Conservation (phyloP, 257 asterid genomes). For the Paulownia fortunei region DNA sequence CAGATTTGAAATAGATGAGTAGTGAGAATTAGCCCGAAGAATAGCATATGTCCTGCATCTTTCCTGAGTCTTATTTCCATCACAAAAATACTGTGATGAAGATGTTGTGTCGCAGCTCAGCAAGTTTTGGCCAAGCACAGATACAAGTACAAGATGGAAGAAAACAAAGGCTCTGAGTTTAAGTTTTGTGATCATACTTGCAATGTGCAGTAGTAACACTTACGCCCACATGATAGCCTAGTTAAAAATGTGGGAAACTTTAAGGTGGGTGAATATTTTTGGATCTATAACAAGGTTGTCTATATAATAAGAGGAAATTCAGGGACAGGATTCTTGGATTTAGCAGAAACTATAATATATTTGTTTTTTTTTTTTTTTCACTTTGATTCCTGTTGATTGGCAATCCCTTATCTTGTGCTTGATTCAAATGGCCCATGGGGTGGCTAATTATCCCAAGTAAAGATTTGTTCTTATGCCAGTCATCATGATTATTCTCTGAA, state of each 20-base stretch:
- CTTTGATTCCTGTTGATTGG: slow-evolving; percentile 30
- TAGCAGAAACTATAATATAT: slow-evolving; percentile 36
- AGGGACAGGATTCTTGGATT: slow-evolving; percentile 62
- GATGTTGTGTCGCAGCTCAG: slow-evolving; percentile 41
- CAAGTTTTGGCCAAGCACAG: slow-evolving; percentile 43
- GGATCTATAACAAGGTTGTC: slow-evolving; percentile 48
- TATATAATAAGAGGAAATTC: slow-evolving; percentile 41
- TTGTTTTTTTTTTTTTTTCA: slow-evolving; percentile 1
- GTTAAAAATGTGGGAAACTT: slow-evolving; percentile 27
- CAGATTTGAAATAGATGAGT: slow-evolving; percentile 52
- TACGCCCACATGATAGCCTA: slow-evolving; percentile 21
- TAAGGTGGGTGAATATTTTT: slow-evolving; percentile 40
- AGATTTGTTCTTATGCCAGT: slow-evolving; percentile 33
- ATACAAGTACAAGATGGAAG: slow-evolving; percentile 28
- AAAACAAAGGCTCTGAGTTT: slow-evolving; percentile 37
- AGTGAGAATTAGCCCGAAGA: slow-evolving; percentile 54
- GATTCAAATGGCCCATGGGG: slow-evolving; percentile 33
- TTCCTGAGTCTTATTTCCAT: slow-evolving; percentile 2
- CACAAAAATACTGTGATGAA: slow-evolving; percentile 41
- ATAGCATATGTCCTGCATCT: slow-evolving; percentile 56
- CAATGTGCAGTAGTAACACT: slow-evolving; percentile 18
- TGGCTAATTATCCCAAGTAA: slow-evolving; percentile 46
- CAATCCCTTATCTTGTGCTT: slow-evolving; percentile 29
- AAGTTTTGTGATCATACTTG: slow-evolving; percentile 31
- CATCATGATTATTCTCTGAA: slow-evolving; percentile 41